A percentile compares a stretch with the other conserved stretches of the same genome.
Evolutionary conservation across 257 asterid species (phyloP).

Genomic region (Osmanthus fragrans): DNA sequence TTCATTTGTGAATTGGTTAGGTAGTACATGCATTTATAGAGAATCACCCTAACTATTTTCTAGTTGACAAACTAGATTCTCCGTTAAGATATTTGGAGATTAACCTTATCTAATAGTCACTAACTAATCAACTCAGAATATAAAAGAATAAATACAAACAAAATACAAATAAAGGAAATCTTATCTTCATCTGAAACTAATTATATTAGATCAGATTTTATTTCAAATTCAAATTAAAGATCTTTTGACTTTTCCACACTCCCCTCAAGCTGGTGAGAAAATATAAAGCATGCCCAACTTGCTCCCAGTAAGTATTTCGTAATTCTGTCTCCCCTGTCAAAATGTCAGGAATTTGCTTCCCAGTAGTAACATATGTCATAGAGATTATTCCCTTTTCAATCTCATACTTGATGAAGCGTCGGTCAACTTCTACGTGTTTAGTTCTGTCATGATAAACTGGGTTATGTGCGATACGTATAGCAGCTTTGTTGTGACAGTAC

Average conservation of each 20-base stretch:
- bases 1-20: no score
- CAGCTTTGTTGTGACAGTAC: neutral
- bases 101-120: no score
- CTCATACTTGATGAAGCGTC: neutral
- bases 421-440: neutral
- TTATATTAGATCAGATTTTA: no score
- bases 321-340: neutral
- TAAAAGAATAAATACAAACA: no score
- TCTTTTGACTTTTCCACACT: neutral
- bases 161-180: no score
- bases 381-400: neutral
- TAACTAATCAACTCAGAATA: no score
- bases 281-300: neutral
- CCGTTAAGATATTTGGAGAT: no score
- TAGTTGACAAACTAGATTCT: no score
- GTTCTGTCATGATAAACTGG: neutral
- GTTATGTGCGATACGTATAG: neutral
- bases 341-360: neutral
- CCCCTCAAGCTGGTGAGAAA: neutral
- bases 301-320: neutral
- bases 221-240: no score
- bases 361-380: neutral
- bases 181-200: no score
- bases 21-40: no score
- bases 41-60: no score